phyloP scores from a whole-genome alignment of 2,329 filamentous ascomycete species.

The Pseudocercospora ulei region DNA sequence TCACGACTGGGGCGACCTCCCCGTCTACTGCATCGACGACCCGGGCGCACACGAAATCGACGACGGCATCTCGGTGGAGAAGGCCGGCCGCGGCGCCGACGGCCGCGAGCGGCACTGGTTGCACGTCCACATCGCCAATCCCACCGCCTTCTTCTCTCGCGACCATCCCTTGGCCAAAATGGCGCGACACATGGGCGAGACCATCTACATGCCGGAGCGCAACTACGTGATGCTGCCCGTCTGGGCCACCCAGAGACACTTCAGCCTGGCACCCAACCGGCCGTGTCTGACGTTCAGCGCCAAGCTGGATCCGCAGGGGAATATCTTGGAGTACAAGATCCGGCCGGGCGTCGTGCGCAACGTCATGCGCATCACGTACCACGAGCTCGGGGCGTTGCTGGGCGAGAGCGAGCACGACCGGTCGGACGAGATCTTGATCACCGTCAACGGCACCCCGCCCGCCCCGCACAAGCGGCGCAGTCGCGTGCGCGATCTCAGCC shows the following conservation, averaged over 20 bases:
- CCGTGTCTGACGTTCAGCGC: slow-evolving; percentile 54
- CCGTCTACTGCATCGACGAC: slow-evolving; percentile 64
- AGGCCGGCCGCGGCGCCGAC: slow-evolving; percentile 23
- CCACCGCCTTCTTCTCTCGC: slow-evolving; percentile 57
- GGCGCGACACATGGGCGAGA: slow-evolving; percentile 50
- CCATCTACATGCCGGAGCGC: slow-evolving; percentile 49
- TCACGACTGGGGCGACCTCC: slow-evolving; percentile 50
- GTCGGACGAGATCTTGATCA: slow-evolving; percentile 22
- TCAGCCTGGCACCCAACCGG: slow-evolving; percentile 47
- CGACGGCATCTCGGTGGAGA: slow-evolving; percentile 65
- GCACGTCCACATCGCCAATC: slow-evolving; percentile 69
- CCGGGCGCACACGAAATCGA: slow-evolving; percentile 61
- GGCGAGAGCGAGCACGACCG: slow-evolving; percentile 10
- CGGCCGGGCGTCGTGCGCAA: slow-evolving; percentile 47
- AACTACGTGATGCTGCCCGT: slow-evolving; percentile 50
- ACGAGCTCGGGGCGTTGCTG: slow-evolving; percentile 28
- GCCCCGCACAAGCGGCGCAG: slow-evolving; percentile 9
- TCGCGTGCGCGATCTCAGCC: slow-evolving; percentile 24
- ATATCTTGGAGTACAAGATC: slow-evolving; percentile 48
- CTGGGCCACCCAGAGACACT: slow-evolving; percentile 42
- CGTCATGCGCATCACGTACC: slow-evolving; percentile 46
- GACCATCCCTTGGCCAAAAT: slow-evolving; percentile 51
- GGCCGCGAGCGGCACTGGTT: slow-evolving; percentile 56
- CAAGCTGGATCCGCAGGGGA: slow-evolving; percentile 44
- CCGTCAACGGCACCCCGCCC: slow-evolving; percentile 33